These are phyloP conservation scores for Tylopilus rubrobrunneus DNA, from an alignment of 768 basidiomycete species.

Conservation along the genomic window DNA sequence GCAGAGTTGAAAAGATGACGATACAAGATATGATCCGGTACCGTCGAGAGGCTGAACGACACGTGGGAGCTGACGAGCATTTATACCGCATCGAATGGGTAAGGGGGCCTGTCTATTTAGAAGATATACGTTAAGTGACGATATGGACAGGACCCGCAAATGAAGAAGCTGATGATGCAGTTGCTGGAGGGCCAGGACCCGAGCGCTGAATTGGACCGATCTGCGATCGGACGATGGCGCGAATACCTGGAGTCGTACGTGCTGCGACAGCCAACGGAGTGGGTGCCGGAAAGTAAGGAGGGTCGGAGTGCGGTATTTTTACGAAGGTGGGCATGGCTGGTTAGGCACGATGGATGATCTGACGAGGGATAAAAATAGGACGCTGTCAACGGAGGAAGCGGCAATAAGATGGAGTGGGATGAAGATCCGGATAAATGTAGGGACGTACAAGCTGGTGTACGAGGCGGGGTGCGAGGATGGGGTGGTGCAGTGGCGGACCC, in stretches of 20 bases:
- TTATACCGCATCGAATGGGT: constrained; percentile 82
- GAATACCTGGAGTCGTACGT: constrained; percentile 75
- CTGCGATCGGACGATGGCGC: constrained; percentile 56
- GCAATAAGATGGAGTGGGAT: constrained; percentile 16
- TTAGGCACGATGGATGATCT: constrained; percentile 13
- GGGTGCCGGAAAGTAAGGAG: constrained; percentile 44
- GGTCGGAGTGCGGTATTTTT: constrained; percentile 47
- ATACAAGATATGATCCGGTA: constrained; percentile 71
- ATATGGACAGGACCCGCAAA: constrained; percentile 46
- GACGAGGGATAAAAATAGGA: constrained; percentile 46
- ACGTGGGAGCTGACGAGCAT: constrained; percentile 72
- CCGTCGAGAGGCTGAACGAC: constrained; percentile 74
- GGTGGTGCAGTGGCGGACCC: constrained; percentile 36
- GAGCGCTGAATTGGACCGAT: constrained; percentile 54
- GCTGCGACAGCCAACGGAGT: constrained; percentile 67
- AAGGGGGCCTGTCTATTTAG: constrained; percentile 23
- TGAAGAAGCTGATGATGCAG: constrained; percentile 56
- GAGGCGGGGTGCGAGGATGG: constrained; percentile 62
- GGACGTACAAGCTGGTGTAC: constrained; percentile 68
- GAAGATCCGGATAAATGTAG: constrained; percentile 51
- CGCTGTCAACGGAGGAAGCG: constrained; percentile 36
- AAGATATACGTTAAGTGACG: neutral
- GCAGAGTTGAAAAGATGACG: constrained; percentile 47
- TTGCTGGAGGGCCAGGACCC: constrained; percentile 61
- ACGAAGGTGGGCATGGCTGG: constrained; percentile 45